Conservation (phyloP, 2,329 filamentous ascomycete genomes). For the Cercospora sp. region DNA sequence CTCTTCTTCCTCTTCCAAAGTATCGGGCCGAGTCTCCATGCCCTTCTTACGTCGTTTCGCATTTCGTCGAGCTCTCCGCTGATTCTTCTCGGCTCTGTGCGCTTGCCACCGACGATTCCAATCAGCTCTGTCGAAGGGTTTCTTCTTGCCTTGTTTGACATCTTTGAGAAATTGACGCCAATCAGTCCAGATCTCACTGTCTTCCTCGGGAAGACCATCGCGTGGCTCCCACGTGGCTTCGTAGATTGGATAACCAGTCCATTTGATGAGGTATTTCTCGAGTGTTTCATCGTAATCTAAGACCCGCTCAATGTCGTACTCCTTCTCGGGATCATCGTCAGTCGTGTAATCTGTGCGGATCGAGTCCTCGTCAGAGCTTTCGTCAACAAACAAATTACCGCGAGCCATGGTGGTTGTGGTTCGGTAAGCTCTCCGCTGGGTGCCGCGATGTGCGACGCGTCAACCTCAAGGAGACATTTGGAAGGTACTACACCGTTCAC, state of each 20-base stretch:
- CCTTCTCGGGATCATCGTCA: slow-evolving; percentile 24
- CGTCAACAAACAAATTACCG: slow-evolving; percentile 14
- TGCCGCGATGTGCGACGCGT: not conserved
- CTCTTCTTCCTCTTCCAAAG: slow-evolving; percentile 13
- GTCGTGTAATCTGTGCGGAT: slow-evolving; percentile 34
- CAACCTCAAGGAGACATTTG: not conserved
- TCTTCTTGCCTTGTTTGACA: slow-evolving; percentile 21
- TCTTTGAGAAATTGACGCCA: slow-evolving; percentile 30
- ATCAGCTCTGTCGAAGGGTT: slow-evolving; percentile 29
- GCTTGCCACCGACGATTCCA: slow-evolving; percentile 23
- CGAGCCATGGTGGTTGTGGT: not conserved
- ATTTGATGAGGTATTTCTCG: slow-evolving; percentile 35
- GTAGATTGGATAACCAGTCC: slow-evolving; percentile 35
- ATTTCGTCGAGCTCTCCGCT: slow-evolving; percentile 24
- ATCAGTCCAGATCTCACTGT: slow-evolving; percentile 17
- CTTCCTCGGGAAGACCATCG: slow-evolving; percentile 20
- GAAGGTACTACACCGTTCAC: not conserved
- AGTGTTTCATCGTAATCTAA: slow-evolving; percentile 26
- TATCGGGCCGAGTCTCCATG: slow-evolving; percentile 11
- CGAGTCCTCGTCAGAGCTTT: slow-evolving; percentile 32
- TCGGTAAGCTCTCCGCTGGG: not conserved
- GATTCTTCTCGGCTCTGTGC: slow-evolving; percentile 16
- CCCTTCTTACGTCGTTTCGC: slow-evolving; percentile 31
- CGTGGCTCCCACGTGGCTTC: slow-evolving; percentile 36
- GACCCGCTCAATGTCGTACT: slow-evolving; percentile 37